Evolutionary conservation across 1,284 basidiomycete genomes (phyloP).

Genomic region (Gastroboletus turbinatus): DNA sequence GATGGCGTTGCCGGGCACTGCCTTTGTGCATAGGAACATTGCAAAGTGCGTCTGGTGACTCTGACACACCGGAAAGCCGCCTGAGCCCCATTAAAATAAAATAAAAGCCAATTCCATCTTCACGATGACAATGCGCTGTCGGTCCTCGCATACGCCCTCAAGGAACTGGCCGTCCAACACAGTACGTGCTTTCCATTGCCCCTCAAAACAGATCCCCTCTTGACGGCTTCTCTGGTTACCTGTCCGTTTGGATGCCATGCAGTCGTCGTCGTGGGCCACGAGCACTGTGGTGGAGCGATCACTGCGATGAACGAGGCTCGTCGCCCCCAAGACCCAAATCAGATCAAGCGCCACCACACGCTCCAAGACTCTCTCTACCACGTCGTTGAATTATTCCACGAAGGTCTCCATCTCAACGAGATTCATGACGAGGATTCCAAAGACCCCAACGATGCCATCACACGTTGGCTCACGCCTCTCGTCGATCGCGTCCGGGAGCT

Average conservation of each 20-base stretch:
- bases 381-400: neutral
- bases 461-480: conserved; percentile 74
- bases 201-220: neutral
- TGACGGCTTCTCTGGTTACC: neutral
- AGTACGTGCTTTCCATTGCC: conserved; percentile 7
- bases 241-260: neutral
- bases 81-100: neutral
- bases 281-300: conserved; percentile 25
- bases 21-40: conserved; percentile 53
- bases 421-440: conserved; percentile 12
- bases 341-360: conserved; percentile 6
- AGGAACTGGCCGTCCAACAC: conserved; percentile 17
- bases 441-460: conserved; percentile 37
- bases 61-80: neutral
- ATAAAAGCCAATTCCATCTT: conserved; percentile 26
- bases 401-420: neutral
- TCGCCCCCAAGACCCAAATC: neutral
- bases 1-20: conserved; percentile 43
- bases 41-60: conserved; percentile 33
- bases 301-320: conserved; percentile 12
- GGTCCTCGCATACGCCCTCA: conserved; percentile 23
- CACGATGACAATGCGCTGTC: conserved; percentile 25
- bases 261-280: conserved; percentile 30
- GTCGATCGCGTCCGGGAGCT: conserved; percentile 42
- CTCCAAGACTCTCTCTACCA: conserved; percentile 22